These are phyloP conservation scores for Exophiala bonariae DNA, from an alignment of 2,329 filamentous ascomycete genomes.

Conservation along the genomic window DNA sequence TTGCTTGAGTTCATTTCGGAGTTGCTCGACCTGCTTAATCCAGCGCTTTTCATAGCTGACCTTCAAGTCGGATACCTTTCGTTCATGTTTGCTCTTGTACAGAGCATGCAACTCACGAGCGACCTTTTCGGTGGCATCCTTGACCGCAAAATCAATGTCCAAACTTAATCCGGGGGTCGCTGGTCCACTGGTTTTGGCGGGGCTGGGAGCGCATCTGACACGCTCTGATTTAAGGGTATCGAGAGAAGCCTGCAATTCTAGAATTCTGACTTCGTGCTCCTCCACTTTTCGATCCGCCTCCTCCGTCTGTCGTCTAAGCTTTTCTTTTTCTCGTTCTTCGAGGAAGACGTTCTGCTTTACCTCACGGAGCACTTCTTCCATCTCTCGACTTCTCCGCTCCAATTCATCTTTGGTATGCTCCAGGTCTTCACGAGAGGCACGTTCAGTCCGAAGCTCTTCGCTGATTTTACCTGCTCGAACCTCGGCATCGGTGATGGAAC, in stretches of 20 bases:
- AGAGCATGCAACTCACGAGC: constrained; percentile 89
- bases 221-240: constrained; percentile 40
- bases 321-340: constrained; percentile 77
- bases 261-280: constrained; percentile 44
- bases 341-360: constrained; percentile 79
- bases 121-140: constrained; percentile 83
- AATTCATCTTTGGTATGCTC: constrained; percentile 75
- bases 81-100: constrained; percentile 97
- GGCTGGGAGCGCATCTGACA: constrained; percentile 34
- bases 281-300: constrained; percentile 66
- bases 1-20: constrained; percentile 70
- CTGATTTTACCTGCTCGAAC: constrained; percentile 83
- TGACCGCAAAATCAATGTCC: constrained; percentile 66
- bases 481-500: constrained; percentile 86
- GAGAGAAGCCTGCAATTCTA: constrained; percentile 48
- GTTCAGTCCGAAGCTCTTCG: constrained; percentile 79
- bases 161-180: constrained; percentile 32
- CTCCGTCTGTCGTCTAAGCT: constrained; percentile 72
- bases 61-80: constrained; percentile 87
- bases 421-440: constrained; percentile 67
- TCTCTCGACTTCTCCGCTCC: constrained; percentile 81
- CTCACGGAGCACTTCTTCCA: constrained; percentile 76
- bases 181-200: constrained; percentile 30
- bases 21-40: constrained; percentile 81
- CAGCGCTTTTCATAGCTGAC: constrained; percentile 79